Conservation (phyloP, 805 yeast species). For the Crinitomyces ghanaensis region DNA sequence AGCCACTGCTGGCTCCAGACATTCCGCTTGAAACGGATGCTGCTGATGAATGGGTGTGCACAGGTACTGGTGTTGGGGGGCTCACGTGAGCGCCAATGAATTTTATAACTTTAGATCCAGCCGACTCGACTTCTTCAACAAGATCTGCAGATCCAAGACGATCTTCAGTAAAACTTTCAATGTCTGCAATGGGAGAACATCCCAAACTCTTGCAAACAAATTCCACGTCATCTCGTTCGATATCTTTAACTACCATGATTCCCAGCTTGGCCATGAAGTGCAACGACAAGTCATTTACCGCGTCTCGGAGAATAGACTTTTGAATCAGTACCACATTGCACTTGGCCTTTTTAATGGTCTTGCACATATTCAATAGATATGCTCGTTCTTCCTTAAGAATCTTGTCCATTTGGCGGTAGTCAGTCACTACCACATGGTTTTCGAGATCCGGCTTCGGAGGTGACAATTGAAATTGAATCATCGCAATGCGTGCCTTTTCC, state of each 20-base stretch:
- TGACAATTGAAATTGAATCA: constrained; percentile 86
- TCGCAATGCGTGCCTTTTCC: constrained; percentile 86
- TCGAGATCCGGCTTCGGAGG: constrained; percentile 98
- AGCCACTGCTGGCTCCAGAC: no score
- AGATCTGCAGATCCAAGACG: constrained; percentile 86
- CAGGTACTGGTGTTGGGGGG: no score
- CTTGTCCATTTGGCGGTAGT: constrained; percentile 98
- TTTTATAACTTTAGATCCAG: constrained; percentile 82
- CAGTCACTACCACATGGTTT: constrained; percentile 93
- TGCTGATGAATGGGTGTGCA: not conserved
- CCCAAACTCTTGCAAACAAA: constrained; percentile 78
- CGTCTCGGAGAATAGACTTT: constrained; percentile 88
- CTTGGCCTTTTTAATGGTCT: constrained; percentile 91
- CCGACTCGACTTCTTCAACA: constrained; percentile 80
- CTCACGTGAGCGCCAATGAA: no score
- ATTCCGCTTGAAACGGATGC: no score
- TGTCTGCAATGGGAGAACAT: constrained; percentile 92
- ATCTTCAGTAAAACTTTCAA: constrained; percentile 87
- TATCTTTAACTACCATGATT: constrained; percentile 88
- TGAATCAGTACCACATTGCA: constrained; percentile 87
- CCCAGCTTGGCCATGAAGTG: constrained; percentile 90
- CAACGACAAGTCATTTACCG: constrained; percentile 86
- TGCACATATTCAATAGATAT: constrained; percentile 85
- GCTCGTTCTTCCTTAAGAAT: constrained; percentile 96
- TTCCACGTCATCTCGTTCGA: constrained; percentile 93